Conservation (phyloP, 768 basidiomycete genomes). For the Cystofilobasidium bisporidii region DNA sequence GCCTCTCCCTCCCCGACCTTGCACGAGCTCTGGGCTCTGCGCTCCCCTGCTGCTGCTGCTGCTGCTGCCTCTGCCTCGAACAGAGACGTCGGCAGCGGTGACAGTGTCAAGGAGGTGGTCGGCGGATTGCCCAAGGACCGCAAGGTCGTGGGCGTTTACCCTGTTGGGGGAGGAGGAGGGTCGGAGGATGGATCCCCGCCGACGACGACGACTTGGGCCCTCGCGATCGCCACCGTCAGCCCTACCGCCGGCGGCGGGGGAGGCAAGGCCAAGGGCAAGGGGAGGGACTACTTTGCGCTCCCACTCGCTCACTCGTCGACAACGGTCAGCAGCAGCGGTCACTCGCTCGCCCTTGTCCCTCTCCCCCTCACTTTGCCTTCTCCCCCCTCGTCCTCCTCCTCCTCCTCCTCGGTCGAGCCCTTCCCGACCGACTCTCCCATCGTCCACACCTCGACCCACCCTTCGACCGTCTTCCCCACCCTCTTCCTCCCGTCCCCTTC, state of each 20-base stretch:
- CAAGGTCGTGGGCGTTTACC: neutral
- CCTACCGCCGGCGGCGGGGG: neutral
- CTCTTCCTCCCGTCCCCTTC: neutral
- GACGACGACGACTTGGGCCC: too few species aligned
- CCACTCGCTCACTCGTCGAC: neutral
- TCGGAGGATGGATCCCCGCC: too few species aligned
- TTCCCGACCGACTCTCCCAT: neutral
- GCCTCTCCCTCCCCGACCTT: neutral
- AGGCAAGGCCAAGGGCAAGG: neutral
- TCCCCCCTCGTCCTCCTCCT: neutral
- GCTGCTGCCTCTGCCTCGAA: too few species aligned
- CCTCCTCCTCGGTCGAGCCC: neutral
- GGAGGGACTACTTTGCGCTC: neutral
- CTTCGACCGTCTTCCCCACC: neutral
- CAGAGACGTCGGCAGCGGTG: constrained; percentile 1
- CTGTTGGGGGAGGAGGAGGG: too few species aligned
- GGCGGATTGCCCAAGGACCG: neutral
- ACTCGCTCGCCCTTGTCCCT: neutral
- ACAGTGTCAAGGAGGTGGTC: constrained; percentile 13
- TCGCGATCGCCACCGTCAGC: neutral
- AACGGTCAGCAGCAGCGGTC: too few species aligned
- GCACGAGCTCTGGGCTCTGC: neutral
- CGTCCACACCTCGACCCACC: neutral
- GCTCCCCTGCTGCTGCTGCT: too few species aligned
- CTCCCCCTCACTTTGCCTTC: neutral